Conservation (phyloP, 768 basidiomycete genomes). For the Fomitopsis serialis region DNA sequence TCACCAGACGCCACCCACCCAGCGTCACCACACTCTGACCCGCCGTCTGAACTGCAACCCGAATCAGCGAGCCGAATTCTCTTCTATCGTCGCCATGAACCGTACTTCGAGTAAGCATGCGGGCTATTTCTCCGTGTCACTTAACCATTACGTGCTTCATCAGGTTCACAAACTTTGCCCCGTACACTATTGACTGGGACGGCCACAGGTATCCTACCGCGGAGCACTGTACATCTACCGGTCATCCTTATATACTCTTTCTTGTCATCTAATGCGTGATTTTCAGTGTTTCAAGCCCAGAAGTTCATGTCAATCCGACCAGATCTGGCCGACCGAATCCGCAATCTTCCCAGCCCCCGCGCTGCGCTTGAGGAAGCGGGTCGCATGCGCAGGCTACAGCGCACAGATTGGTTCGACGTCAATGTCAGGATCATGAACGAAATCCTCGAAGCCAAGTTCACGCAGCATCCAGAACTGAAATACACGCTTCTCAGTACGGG, state of each 20-base stretch:
- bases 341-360: slow-evolving; percentile 1
- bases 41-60: too few relatives aligned
- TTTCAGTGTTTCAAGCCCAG: slow-evolving; percentile 7
- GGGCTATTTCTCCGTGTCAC: background rate
- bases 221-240: background rate
- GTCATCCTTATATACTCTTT: background rate
- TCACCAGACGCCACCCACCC: too few relatives aligned
- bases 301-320: slow-evolving; percentile 7
- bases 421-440: slow-evolving; percentile 41
- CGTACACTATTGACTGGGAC: background rate
- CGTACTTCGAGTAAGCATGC: background rate
- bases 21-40: too few relatives aligned
- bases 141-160: background rate
- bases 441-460: slow-evolving; percentile 63
- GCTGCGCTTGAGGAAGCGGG: slow-evolving; percentile 9
- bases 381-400: background rate
- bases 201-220: background rate
- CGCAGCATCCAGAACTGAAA: slow-evolving; percentile 60
- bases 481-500: slow-evolving; percentile 49
- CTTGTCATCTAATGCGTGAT: background rate
- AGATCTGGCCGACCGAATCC: slow-evolving; percentile 11
- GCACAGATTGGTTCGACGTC: slow-evolving; percentile 9
- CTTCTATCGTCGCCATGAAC: background rate
- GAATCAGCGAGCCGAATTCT: background rate
- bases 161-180: slow-evolving; percentile 1